phyloP scores from a whole-genome alignment of 2,329 filamentous ascomycete genomes.

The Xylaria sp. region DNA sequence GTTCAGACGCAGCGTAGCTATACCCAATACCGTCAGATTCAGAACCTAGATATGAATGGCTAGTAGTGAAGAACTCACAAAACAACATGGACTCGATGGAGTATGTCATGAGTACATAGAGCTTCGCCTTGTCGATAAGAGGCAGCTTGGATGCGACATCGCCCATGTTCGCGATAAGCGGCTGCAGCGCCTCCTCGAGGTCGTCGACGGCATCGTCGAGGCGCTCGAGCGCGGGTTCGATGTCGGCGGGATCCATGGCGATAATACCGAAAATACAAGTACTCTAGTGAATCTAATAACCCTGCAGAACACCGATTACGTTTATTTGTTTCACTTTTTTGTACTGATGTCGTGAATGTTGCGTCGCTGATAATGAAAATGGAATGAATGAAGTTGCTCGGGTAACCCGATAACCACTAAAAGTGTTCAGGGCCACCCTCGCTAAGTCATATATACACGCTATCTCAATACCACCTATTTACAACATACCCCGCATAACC shows the following conservation, averaged over 20 bases:
- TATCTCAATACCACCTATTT: background rate
- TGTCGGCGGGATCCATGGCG: conserved; percentile 47
- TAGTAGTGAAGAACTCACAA: conserved; percentile 46
- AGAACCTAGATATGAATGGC: no score
- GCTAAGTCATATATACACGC: background rate
- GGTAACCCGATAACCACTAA: background rate
- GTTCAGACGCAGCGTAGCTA: conserved; percentile 69
- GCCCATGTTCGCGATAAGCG: conserved; percentile 64
- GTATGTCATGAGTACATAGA: conserved; percentile 83
- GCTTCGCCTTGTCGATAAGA: conserved; percentile 90
- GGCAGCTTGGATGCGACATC: conserved; percentile 73
- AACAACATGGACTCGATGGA: conserved; percentile 87
- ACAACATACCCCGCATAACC: background rate
- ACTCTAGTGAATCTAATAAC: background rate
- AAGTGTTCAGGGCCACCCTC: background rate
- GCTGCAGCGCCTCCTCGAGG: conserved; percentile 66
- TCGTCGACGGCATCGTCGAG: conserved; percentile 75
- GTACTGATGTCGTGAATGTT: background rate
- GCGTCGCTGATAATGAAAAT: background rate
- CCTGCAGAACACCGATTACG: background rate
- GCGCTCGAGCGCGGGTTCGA: conserved; percentile 64
- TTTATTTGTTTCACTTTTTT: no score
- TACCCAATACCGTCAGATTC: conserved; percentile 5
- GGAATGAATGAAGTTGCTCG: background rate
- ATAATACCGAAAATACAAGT: background rate